Evolutionary conservation across 176 grass and related monocot genomes (phyloP).

Genomic region (Zoysia japonica): DNA sequence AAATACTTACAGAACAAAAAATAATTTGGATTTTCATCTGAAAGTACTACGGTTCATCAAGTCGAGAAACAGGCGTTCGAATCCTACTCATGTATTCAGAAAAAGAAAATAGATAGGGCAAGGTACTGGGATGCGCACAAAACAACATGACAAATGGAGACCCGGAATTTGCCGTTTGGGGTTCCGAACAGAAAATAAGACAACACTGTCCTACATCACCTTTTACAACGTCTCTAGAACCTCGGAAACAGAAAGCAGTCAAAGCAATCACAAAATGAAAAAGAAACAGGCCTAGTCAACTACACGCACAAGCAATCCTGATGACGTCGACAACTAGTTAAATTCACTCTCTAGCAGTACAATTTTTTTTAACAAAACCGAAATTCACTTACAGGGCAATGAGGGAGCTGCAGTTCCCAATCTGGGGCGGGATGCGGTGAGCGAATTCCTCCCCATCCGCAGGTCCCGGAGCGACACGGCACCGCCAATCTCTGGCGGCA

Average conservation of each 20-base stretch:
- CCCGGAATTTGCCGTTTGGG: conserved; percentile 46
- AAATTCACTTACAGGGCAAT: conserved; percentile 64
- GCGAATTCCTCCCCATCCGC: conserved; percentile 60
- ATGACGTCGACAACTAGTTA: conserved; percentile 7
- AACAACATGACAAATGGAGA: conserved; percentile 31
- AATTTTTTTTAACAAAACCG: not conserved
- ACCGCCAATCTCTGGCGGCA: conserved; percentile 70
- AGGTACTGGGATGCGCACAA: conserved; percentile 23
- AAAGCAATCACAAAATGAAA: conserved; percentile 37
- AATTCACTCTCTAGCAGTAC: not conserved
- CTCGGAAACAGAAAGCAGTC: conserved; percentile 49
- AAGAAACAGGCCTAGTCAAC: conserved; percentile 46
- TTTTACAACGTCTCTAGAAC: conserved; percentile 51
- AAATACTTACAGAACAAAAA: not conserved
- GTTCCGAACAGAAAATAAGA: conserved; percentile 47
- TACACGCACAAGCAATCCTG: conserved; percentile 26
- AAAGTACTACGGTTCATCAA: not conserved
- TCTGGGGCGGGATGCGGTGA: conserved; percentile 71
- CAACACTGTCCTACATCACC: conserved; percentile 37
- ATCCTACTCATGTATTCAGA: not conserved
- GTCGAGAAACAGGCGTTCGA: not conserved
- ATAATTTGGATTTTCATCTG: not conserved
- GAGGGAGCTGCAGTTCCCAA: conserved; percentile 82
- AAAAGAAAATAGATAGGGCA: not conserved
- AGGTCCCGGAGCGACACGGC: conserved; percentile 71